Evolutionary conservation across 1,284 basidiomycete genomes (phyloP).

Genomic region (Thelephora terrestris): DNA sequence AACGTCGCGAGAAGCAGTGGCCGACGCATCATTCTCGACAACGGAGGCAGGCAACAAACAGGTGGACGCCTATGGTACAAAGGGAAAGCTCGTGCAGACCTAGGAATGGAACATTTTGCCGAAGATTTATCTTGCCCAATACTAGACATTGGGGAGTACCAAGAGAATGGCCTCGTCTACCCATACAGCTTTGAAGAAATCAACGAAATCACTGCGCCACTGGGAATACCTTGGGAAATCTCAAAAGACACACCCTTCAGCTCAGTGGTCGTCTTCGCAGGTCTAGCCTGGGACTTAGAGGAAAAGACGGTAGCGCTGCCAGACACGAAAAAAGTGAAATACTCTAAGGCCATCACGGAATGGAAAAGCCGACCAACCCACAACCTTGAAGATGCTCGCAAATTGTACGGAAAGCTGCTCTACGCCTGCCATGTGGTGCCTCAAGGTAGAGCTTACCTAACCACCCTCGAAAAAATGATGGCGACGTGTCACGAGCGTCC

Average conservation of each 20-base stretch:
- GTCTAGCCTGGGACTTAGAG: slow-evolving; percentile 11
- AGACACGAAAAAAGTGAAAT: slow-evolving; percentile 4
- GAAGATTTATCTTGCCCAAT: slow-evolving; percentile 6
- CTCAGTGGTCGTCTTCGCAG: slow-evolving; percentile 6
- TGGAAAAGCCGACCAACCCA: slow-evolving; percentile 1
- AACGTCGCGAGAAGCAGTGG: slow-evolving; percentile 10
- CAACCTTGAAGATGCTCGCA: not conserved
- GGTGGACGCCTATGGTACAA: slow-evolving; percentile 4
- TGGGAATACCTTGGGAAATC: slow-evolving; percentile 14
- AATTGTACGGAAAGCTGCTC: not conserved
- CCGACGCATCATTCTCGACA: slow-evolving; percentile 3
- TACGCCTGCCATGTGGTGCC: not conserved
- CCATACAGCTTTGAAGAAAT: slow-evolving; percentile 7
- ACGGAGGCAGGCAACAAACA: slow-evolving; percentile 9
- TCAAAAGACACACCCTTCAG: slow-evolving; percentile 12
- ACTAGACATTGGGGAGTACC: not conserved
- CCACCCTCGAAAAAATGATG: slow-evolving; percentile 26
- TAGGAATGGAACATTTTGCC: slow-evolving; percentile 11
- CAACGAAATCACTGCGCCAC: slow-evolving; percentile 5
- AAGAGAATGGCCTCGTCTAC: not conserved
- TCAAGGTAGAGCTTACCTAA: slow-evolving; percentile 32
- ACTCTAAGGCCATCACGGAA: slow-evolving; percentile 3
- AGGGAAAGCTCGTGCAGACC: slow-evolving; percentile 5
- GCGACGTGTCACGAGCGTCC: slow-evolving; percentile 11
- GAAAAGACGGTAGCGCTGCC: slow-evolving; percentile 2